A percentile compares a stretch with the other conserved stretches of the same genome.
phyloP scores from a whole-genome alignment of 2,329 filamentous ascomycete genomes.

The Apiospora malaysiana region DNA sequence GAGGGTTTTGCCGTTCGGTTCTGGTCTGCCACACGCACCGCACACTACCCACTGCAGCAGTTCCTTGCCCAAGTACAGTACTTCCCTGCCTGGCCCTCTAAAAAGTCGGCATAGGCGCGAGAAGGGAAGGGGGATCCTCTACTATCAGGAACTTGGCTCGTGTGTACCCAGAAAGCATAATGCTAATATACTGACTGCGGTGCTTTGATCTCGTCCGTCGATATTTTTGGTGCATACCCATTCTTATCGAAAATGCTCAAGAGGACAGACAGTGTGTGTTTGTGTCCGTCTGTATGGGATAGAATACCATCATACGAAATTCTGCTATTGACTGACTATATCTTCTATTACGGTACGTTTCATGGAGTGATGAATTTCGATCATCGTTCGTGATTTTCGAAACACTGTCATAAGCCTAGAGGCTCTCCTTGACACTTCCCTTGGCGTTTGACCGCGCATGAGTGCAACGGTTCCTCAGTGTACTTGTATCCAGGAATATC shows the following conservation, averaged over 20 bases:
- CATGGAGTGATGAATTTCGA: constrained; percentile 8
- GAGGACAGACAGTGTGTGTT: neutral
- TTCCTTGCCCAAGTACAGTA: constrained; percentile 10
- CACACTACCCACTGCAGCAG: constrained; percentile 2
- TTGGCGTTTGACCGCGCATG: constrained; percentile 21
- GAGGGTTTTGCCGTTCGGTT: constrained; percentile 22
- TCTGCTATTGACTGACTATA: neutral
- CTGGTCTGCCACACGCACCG: constrained; percentile 16
- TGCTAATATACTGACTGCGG: constrained; percentile 6
- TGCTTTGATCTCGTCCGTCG: constrained; percentile 2
- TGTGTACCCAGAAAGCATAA: constrained; percentile 13
- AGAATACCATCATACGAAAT: neutral
- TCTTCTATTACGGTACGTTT: constrained; percentile 2
- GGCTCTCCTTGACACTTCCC: constrained; percentile 18
- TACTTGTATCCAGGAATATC: constrained; percentile 19
- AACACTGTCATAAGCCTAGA: constrained; percentile 14
- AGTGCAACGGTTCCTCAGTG: constrained; percentile 17
- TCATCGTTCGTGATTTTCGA: constrained; percentile 16
- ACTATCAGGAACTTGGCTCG: constrained; percentile 11
- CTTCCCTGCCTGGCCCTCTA: constrained; percentile 1
- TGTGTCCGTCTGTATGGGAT: neutral
- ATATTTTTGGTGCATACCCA: neutral
- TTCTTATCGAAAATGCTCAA: neutral
- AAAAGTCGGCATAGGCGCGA: constrained; percentile 18
- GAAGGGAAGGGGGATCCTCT: constrained; percentile 10